Base-by-base conservation (phyloP, 352 stramenopile species). In the Stramenopiles sp. region DNA sequence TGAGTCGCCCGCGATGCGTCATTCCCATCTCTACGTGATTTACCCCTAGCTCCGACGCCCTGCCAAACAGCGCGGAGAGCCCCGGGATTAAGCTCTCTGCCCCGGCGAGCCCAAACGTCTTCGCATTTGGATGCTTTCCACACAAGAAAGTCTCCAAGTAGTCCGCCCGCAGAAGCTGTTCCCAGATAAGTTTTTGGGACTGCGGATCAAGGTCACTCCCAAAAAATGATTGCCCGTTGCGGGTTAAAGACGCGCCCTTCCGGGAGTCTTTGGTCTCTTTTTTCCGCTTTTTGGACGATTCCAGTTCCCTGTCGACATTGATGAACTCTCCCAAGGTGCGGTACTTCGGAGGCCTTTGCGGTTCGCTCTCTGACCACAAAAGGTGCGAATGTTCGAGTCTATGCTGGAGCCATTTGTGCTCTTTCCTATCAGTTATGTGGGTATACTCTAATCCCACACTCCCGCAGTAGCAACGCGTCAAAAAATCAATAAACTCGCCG, bases 51-150 rank as follows among this genome's bases (percentile, higher is more conserved):
- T 97, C 90, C 74, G 86, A 94, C 1, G 92, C 93, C 48, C 82
- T 84, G 79, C 99, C 90, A 74, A 99, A 92, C 32, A 97, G 88
- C 76, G 91, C 85, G 78, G 94, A 94, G 49, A 98, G 82, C 2
- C 89, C 94, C 12, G 93, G 90, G 36, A 98, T 93, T 37, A 98
- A 85, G 4, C 88, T 91, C 85, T 99, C 94, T 34, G 88, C 88
- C 4, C 95, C 96, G 86, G 99, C 96, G 68, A 99, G 88, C 12
- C 93, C 96, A 81, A 99, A 99, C 30, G 95, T 87, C 81, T 99
- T 99, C 74, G 94, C 95, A 31, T 94, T 98, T 84, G 98, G 98
- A 85, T 97, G 98, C 83, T 98, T 98, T 79, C 96, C 86, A 0
- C 89, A 92, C 4, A 99, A 85, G 83, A 98, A 99, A 37, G 86